Base-by-base conservation (phyloP, 257 asterid genomes). In the Solanum habrochaites region DNA sequence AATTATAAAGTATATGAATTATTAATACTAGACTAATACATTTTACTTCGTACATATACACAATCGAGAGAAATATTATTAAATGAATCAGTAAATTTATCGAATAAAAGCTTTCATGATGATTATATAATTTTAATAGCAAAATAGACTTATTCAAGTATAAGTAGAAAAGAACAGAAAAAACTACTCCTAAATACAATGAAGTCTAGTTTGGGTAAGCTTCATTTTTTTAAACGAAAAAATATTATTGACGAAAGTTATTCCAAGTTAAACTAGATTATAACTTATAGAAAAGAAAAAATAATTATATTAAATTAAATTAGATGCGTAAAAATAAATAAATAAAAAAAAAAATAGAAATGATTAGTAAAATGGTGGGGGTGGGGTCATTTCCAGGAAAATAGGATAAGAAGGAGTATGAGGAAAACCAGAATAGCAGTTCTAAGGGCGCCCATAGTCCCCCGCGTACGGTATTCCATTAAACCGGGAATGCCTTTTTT, bases 381-480 rank as follows among this genome's bases (percentile, higher is more conserved):
- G 39, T 31, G 35, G 25, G 29, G 66, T 21, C 42, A 37, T 71
- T 77, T 88, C 90, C 92, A 40, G 74, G 75, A 25, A 77, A 77
- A 78, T 86, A 25, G 90, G 92, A 90, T 90, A 88, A 88, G 88
- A 31, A 81, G 20, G 18, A 16, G 31, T 49, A 72, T 16, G 62
- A n/a, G n/a, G 23, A 85, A 90, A 88, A 90, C 90, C 91, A 88
- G 89, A 80, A 69, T 73, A 80, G 86, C 6, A 27, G 86, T 73
- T n/a, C 88, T n/a, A 81, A 88, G 87, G 90, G 89, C 92, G 92
- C 92, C 92, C 91, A 87, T 86, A 90, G 91, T 49, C 60, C 90
- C 14, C 90, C 70, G 82, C 12, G 75, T 77, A 83, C 86, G 71
- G 86, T 67, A 45, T 88, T 88, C 92, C 92, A 88, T 32, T 83